Evolutionary conservation across 257 asterid species (phyloP).

Genomic region (Thymus quinquecostatus): DNA sequence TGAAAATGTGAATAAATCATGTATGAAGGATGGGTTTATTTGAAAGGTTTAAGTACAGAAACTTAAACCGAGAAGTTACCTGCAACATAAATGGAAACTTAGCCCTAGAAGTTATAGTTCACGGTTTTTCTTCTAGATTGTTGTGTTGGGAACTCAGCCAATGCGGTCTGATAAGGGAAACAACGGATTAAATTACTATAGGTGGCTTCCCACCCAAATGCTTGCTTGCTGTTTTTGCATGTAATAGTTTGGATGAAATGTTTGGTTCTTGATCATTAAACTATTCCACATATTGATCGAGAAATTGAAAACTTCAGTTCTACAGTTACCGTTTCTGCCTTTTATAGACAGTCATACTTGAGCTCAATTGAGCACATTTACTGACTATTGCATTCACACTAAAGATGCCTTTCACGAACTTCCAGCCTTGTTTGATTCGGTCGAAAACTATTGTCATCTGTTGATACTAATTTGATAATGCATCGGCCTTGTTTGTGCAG

Average conservation of each 20-base stretch:
- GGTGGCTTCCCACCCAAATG: neutral
- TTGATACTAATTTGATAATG: conserved; percentile 8
- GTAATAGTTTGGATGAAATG: neutral
- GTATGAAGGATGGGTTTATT: neutral
- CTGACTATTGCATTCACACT: neutral
- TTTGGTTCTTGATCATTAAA: neutral
- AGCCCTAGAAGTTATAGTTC: neutral
- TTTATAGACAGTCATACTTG: too few relatives aligned
- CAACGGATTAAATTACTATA: neutral
- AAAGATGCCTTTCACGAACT: too few relatives aligned
- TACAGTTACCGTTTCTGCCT: neutral
- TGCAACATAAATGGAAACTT: neutral
- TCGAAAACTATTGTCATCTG: neutral
- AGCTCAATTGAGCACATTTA: neutral
- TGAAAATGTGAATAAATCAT: neutral
- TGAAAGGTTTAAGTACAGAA: neutral
- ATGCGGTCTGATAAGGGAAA: neutral
- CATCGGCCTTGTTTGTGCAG: conserved; percentile 46
- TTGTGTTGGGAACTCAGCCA: neutral
- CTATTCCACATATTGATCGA: neutral
- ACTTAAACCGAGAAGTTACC: neutral
- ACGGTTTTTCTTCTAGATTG: neutral
- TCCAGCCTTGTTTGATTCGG: neutral
- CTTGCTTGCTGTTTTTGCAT: neutral
- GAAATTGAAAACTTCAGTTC: neutral